These are phyloP conservation scores for Priceomyces haplophilus DNA, from an alignment of 805 yeast genomes.

Conservation along the genomic window DNA sequence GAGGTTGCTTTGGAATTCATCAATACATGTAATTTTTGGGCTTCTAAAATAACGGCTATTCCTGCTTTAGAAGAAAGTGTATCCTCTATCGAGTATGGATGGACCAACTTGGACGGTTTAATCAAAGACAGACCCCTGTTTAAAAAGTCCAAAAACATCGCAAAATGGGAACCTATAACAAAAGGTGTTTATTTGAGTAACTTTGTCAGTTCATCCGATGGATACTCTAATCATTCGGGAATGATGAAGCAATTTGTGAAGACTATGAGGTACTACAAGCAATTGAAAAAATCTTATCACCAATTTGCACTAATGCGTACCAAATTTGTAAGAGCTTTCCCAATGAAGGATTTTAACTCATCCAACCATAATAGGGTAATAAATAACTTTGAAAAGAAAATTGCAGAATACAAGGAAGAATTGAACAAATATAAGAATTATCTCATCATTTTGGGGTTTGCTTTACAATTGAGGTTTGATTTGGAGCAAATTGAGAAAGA, in stretches of 20 bases:
- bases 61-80: conserved; percentile 68
- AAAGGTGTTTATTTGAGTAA: conserved; percentile 41
- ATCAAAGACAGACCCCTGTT: conserved; percentile 26
- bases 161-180: conserved; percentile 43
- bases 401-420: conserved; percentile 44
- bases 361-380: conserved; percentile 36
- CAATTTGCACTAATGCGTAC: conserved; percentile 29
- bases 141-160: conserved; percentile 31
- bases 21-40: conserved; percentile 86
- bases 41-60: conserved; percentile 76
- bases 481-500: conserved; percentile 20
- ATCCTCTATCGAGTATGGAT: conserved; percentile 80
- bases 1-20: conserved; percentile 70
- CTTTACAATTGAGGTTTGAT: conserved; percentile 44
- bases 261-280: conserved; percentile 40
- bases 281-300: conserved; percentile 32
- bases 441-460: conserved; percentile 44
- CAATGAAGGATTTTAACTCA: conserved; percentile 16
- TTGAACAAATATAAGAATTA: conserved; percentile 45
- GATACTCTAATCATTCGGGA: conserved; percentile 30
- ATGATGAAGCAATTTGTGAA: conserved; percentile 44
- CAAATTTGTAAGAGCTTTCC: conserved; percentile 29
- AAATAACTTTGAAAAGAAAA: conserved; percentile 39
- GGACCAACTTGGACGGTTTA: conserved; percentile 49
- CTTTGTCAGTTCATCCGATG: conserved; percentile 22